Evolutionary conservation across 2,329 filamentous ascomycete species (phyloP).

Genomic region (Kalmusia sp.): DNA sequence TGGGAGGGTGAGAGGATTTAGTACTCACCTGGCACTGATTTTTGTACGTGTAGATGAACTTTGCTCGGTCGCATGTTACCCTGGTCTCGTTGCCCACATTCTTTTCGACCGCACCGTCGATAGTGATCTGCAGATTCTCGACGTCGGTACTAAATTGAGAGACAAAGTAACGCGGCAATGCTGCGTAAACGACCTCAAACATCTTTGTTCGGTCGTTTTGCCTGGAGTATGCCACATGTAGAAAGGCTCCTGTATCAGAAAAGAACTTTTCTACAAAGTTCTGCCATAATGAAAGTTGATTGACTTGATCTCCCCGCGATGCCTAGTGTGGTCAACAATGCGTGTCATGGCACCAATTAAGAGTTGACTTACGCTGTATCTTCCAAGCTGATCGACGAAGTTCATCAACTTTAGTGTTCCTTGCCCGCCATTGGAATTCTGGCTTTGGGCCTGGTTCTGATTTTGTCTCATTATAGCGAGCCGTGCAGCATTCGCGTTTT

Average conservation of each 20-base stretch:
- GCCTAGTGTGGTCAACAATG: constrained; percentile 19
- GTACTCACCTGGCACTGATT: constrained; percentile 78
- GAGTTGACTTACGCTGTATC: constrained; percentile 60
- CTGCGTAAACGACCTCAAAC: constrained; percentile 84
- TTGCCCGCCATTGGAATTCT: constrained; percentile 27
- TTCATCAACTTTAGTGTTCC: constrained; percentile 61
- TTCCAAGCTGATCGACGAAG: constrained; percentile 64
- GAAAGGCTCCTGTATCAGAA: constrained; percentile 75
- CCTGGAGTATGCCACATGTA: constrained; percentile 66
- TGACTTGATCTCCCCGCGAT: constrained; percentile 48
- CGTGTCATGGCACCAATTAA: background rate
- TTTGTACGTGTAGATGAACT: constrained; percentile 87
- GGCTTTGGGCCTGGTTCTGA: constrained; percentile 23
- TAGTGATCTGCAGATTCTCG: constrained; percentile 81
- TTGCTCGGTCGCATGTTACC: constrained; percentile 78
- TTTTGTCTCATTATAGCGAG: constrained; percentile 40
- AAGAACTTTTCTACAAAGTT: constrained; percentile 83
- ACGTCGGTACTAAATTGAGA: constrained; percentile 87
- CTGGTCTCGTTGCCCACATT: constrained; percentile 70
- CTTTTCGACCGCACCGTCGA: constrained; percentile 71
- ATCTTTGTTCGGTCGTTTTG: constrained; percentile 69
- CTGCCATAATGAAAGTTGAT: constrained; percentile 80
- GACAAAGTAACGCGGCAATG: constrained; percentile 86
- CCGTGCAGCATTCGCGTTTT: constrained; percentile 31
- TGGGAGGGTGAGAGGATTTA: no score